phyloP scores from a whole-genome alignment of 2,329 filamentous ascomycete genomes.

The Penicillium sp. region DNA sequence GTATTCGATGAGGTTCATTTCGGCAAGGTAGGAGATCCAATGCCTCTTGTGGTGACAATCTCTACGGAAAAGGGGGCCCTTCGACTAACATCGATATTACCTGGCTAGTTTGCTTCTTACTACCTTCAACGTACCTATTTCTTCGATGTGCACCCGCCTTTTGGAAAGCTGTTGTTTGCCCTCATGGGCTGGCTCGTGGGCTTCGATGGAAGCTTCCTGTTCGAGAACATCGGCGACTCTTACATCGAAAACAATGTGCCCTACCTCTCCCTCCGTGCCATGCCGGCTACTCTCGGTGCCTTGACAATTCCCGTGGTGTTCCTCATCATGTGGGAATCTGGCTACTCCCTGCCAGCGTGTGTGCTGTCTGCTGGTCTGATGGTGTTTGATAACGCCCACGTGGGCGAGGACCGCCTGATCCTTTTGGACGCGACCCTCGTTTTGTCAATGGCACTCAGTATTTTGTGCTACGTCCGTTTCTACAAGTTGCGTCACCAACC shows the following conservation, averaged over 20 bases:
- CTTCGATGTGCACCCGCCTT: conserved; percentile 98
- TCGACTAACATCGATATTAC: conserved; percentile 15
- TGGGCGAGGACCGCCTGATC: conserved; percentile 93
- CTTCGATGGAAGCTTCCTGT: conserved; percentile 95
- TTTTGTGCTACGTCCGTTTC: conserved; percentile 93
- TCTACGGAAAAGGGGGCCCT: conserved; percentile 1
- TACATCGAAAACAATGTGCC: conserved; percentile 97
- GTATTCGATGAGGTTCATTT: conserved; percentile 99
- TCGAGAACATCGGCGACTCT: conserved; percentile 98
- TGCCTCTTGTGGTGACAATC: conserved; percentile 3
- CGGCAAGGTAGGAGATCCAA: conserved; percentile 72
- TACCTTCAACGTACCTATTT: conserved; percentile 98
- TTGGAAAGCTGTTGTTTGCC: conserved; percentile 96
- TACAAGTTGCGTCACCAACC: conserved; percentile 90
- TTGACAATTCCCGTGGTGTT: conserved; percentile 92
- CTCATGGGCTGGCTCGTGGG: conserved; percentile 96
- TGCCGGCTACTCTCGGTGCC: conserved; percentile 87
- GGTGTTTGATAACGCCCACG: conserved; percentile 95
- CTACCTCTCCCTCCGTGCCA: conserved; percentile 90
- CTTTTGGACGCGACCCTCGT: conserved; percentile 91
- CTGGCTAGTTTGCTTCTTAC: conserved; percentile 54
- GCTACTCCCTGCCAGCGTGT: conserved; percentile 91
- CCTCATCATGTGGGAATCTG: conserved; percentile 99
- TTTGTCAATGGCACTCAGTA: conserved; percentile 91
- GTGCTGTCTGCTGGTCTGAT: conserved; percentile 80